Evolutionary conservation across 768 basidiomycete species (phyloP).

Genomic region (Fibroporia radiculosa): DNA sequence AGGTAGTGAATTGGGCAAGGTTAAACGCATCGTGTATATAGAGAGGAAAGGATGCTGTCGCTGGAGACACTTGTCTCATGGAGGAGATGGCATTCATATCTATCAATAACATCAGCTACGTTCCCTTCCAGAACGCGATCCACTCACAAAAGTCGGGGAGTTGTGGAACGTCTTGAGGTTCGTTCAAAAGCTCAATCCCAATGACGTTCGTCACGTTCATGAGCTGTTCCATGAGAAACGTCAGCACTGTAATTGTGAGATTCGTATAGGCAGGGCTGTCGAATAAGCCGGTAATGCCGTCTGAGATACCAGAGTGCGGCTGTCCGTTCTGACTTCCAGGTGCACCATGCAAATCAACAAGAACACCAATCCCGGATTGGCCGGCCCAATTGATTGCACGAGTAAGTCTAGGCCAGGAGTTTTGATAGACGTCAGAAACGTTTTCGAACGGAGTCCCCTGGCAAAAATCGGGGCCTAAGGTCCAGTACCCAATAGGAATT

Average conservation of each 20-base stretch:
- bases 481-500: conserved; percentile 48
- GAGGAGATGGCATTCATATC: conserved; percentile 44
- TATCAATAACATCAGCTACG: conserved; percentile 18
- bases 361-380: conserved; percentile 35
- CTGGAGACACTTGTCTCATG: conserved; percentile 35
- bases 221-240: conserved; percentile 25
- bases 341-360: conserved; percentile 49
- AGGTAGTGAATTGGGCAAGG: conserved; percentile 40
- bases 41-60: conserved; percentile 39
- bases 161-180: conserved; percentile 39
- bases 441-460: conserved; percentile 31
- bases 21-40: conserved; percentile 70
- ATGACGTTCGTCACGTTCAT: conserved; percentile 32
- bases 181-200: conserved; percentile 43
- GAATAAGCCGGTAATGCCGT: conserved; percentile 33
- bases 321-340: conserved; percentile 40
- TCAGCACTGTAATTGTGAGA: conserved; percentile 35
- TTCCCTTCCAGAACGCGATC: conserved; percentile 4
- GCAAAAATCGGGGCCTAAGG: conserved; percentile 29
- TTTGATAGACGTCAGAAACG: conserved; percentile 34
- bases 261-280: conserved; percentile 25
- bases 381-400: conserved; percentile 37
- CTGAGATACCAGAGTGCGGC: conserved; percentile 38
- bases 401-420: conserved; percentile 37
- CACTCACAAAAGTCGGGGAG: conserved; percentile 37